A percentile compares a stretch with the other conserved stretches of the same genome.
These are phyloP conservation scores for Cyberlindnera petersonii DNA, from an alignment of 805 yeast genomes.

Conservation along the genomic window DNA sequence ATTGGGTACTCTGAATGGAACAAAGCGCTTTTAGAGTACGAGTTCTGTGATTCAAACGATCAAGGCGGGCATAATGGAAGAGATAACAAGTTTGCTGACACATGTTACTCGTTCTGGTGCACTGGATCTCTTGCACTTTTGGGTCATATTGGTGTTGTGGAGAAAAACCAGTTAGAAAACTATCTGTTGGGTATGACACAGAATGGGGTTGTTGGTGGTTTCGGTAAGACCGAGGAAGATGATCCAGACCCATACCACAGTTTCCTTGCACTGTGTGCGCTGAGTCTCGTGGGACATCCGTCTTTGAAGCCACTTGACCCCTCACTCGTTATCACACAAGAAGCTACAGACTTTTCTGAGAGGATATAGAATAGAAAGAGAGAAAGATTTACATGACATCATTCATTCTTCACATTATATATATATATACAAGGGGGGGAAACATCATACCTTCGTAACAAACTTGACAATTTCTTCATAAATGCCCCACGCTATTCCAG, in stretches of 20 bases:
- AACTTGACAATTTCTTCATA: constrained; percentile 77
- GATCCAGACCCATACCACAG: constrained; percentile 72
- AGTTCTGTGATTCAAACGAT: constrained; percentile 43
- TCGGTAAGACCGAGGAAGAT: constrained; percentile 59
- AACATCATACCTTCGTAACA: constrained; percentile 5
- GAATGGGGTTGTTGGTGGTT: constrained; percentile 67
- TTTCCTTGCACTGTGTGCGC: constrained; percentile 54
- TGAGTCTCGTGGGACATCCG: constrained; percentile 25
- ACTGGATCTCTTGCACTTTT: constrained; percentile 53
- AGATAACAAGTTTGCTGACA: constrained; percentile 77
- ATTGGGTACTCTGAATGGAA: constrained; percentile 36
- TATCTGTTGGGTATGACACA: constrained; percentile 58
- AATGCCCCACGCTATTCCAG: constrained; percentile 96
- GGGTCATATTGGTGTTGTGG: constrained; percentile 30
- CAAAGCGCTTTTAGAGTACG: constrained; percentile 26
- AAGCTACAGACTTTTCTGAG: constrained; percentile 1
- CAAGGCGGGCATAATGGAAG: constrained; percentile 85
- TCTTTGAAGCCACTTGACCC: constrained; percentile 10
- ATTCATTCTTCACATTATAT: background rate
- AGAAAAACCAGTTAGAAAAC: constrained; percentile 32
- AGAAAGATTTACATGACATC: background rate
- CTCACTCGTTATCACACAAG: constrained; percentile 11
- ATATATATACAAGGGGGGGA: constrained; percentile 1
- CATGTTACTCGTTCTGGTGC: constrained; percentile 88
- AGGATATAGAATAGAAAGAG: background rate